Base-by-base conservation (phyloP, 805 yeast species). In the Tetrapisispora iriomotensis region DNA sequence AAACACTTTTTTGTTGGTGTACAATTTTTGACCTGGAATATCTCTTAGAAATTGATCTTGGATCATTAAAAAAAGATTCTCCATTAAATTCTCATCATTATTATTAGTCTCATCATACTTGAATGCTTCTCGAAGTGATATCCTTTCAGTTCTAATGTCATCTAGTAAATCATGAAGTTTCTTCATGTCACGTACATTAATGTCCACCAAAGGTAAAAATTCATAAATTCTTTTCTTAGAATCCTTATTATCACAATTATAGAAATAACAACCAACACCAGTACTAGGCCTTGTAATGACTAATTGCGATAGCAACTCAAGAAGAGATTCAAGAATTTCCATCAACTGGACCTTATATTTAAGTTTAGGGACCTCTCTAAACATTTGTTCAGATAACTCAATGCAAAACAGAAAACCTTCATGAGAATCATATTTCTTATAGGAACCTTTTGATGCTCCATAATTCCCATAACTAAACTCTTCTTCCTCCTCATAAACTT, bases 241-340 rank as follows among this genome's bases (percentile, higher is more conserved):
- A 12, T 52, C 45, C n/a, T 62, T 56, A 39, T 39, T 64, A 37
- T 45, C 50, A 57, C 73, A 72, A 52, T 72, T 75, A 60, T 73
- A 75, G 13, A 82, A 53, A 50, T 78, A 74, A 34, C 87, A 72
- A 0, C 95, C 96, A 20, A 85, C 64, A 0, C 85, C 88, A 1
- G 90, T 80, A 33, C 68, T 66, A 1, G 87, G 84, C 28, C 74
- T 60, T 0, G 80, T 68, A 25, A 82, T 75, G 2, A 82, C 75
- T 41, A 84, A 64, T 36, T 76, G 79, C 3, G 79, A 67, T 61
- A 86, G 72, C 26, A 85, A 62, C n/a, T 74, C 76, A 38, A 70
- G 65, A 6, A 83, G 65, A 2, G 82, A 69, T 12, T 67, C 66
- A 14, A 88, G 51, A 8, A 81, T 75, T 44, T 70, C 75, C 24